A percentile compares a stretch with the other conserved stretches of the same genome.
These are phyloP conservation scores for Panicum virgatum DNA, from an alignment of 202 grass and related monocot genomes.

Conservation along the genomic window DNA sequence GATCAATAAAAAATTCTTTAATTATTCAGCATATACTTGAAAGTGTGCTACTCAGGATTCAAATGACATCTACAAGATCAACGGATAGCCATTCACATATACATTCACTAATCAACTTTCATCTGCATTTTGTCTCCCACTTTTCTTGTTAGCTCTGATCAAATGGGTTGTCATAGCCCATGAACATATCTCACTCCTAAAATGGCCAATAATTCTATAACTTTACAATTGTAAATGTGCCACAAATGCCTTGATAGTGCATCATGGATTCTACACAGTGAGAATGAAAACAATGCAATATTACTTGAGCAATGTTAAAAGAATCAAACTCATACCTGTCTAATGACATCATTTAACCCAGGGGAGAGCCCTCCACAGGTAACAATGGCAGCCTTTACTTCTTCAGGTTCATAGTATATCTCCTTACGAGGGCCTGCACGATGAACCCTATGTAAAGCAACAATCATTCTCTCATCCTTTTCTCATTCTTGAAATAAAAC, in stretches of 20 bases:
- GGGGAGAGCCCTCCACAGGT: conserved; percentile 94
- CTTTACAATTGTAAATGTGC: conserved; percentile 1
- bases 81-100: conserved; percentile 14
- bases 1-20: neutral
- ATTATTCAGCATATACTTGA: neutral
- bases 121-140: neutral
- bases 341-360: conserved; percentile 97
- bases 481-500: conserved; percentile 13
- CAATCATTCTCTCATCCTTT: too few species aligned
- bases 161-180: conserved; percentile 9
- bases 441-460: conserved; percentile 72
- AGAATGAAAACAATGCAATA: neutral
- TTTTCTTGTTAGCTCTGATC: conserved; percentile 4
- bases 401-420: conserved; percentile 86
- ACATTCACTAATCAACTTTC: neutral
- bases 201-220: neutral
- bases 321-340: conserved; percentile 69
- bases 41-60: neutral
- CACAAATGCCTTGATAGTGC: neutral
- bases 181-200: neutral
- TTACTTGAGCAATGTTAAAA: conserved; percentile 18
- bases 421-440: conserved; percentile 90
- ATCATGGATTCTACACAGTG: neutral
- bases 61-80: neutral
- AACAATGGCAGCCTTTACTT: conserved; percentile 98